phyloP scores from a whole-genome alignment of 225 moss, liverwort and hornwort genomes.

The Takakia lepidozioides region DNA sequence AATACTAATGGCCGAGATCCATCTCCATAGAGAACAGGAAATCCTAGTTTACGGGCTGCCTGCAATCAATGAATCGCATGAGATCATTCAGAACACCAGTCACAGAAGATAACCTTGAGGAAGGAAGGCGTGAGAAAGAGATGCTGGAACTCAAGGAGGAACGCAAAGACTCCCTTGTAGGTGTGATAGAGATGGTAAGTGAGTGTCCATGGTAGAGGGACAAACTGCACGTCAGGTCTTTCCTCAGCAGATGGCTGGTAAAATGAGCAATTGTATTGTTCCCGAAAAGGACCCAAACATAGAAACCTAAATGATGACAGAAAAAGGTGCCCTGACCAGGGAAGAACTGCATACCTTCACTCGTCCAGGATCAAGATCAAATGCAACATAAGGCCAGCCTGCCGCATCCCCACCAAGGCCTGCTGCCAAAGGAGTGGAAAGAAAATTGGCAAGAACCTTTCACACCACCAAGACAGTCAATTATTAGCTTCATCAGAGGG shows the following conservation, averaged over 20 bases:
- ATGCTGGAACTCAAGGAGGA: no score
- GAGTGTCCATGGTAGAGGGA: no score
- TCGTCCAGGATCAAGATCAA: constrained; percentile 84
- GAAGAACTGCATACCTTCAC: no score
- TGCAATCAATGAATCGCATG: constrained; percentile 11
- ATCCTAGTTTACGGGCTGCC: constrained; percentile 86
- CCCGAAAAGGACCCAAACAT: no score
- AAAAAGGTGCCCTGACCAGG: no score
- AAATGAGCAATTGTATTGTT: no score
- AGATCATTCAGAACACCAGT: not conserved
- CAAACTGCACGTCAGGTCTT: no score
- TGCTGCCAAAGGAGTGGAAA: constrained; percentile 90
- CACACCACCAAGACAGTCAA: constrained; percentile 1
- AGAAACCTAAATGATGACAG: no score
- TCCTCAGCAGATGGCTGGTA: no score
- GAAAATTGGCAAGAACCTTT: constrained; percentile 93
- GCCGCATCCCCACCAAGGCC: constrained; percentile 92
- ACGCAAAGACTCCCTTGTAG: no score
- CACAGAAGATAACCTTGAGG: not conserved
- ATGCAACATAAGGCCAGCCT: constrained; percentile 97
- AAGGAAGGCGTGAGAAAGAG: no score
- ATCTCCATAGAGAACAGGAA: constrained; percentile 94
- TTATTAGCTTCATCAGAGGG: not conserved
- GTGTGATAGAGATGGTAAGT: no score
- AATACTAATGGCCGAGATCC: constrained; percentile 84